These are phyloP conservation scores for Erythrobasidium yunnanense DNA, from an alignment of 768 basidiomycete genomes.

Conservation along the genomic window DNA sequence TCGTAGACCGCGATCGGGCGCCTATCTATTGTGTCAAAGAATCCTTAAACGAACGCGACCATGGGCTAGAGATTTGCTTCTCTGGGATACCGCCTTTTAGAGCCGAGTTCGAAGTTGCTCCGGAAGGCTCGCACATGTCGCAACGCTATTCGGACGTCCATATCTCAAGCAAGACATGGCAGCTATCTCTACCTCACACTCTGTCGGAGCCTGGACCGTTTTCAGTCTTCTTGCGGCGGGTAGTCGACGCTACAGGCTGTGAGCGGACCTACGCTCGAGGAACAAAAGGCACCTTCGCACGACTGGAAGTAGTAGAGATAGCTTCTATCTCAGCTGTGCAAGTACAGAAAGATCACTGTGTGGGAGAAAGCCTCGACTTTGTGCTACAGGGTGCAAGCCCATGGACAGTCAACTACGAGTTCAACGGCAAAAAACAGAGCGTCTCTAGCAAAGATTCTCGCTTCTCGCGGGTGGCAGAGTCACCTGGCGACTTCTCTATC, in stretches of 20 bases:
- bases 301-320: slow-evolving; percentile 82
- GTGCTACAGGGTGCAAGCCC: slow-evolving; percentile 87
- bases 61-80: slow-evolving; percentile 56
- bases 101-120: slow-evolving; percentile 55
- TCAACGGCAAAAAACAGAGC: slow-evolving; percentile 61
- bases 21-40: slow-evolving; percentile 37
- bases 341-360: slow-evolving; percentile 67
- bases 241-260: slow-evolving; percentile 72
- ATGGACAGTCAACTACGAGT: slow-evolving; percentile 73
- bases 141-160: slow-evolving; percentile 50
- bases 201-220: slow-evolving; percentile 75
- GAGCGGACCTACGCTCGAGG: slow-evolving; percentile 50
- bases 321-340: slow-evolving; percentile 82
- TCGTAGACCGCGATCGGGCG: slow-evolving; percentile 24
- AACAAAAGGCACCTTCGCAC: slow-evolving; percentile 15
- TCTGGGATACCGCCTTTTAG: slow-evolving; percentile 79
- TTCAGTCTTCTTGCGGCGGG: slow-evolving; percentile 61
- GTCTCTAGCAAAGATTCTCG: slow-evolving; percentile 69
- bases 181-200: slow-evolving; percentile 52
- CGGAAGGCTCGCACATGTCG: slow-evolving; percentile 64
- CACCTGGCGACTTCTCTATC: slow-evolving; percentile 72
- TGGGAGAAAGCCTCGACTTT: slow-evolving; percentile 80
- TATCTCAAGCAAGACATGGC: slow-evolving; percentile 54
- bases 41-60: not conserved
- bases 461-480: slow-evolving; percentile 72